Conservation (phyloP, 257 asterid genomes). For the Solanum chiquidenum region DNA sequence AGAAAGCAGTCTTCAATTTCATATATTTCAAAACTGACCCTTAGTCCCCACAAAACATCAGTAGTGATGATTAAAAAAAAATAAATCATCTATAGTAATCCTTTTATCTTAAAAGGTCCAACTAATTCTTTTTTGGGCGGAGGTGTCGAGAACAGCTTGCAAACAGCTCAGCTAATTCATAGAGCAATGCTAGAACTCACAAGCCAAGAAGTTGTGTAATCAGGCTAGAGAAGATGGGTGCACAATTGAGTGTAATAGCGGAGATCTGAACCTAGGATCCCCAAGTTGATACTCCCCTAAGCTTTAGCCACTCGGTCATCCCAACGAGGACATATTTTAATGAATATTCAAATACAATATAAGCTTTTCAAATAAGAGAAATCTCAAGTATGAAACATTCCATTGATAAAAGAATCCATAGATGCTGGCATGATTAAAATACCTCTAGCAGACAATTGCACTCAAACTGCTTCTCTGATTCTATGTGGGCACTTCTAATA, state of each 20-base stretch:
- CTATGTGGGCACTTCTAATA: slow-evolving; percentile 28
- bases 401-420: neutral
- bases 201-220: neutral
- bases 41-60: neutral
- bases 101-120: neutral
- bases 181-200: neutral
- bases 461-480: slow-evolving; percentile 46
- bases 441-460: slow-evolving; percentile 85
- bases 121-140: neutral
- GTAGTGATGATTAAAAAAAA: neutral
- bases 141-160: neutral
- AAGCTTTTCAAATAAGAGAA: neutral
- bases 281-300: neutral
- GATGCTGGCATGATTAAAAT: neutral
- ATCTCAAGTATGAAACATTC: neutral
- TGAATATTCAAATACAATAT: neutral
- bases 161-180: neutral
- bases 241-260: neutral
- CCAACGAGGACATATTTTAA: neutral
- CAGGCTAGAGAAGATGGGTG: neutral
- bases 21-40: neutral
- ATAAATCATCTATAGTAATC: neutral
- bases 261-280: neutral
- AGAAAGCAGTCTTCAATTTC: neutral
- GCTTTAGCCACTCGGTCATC: neutral